These are phyloP conservation scores for Candida loeiensis DNA, from an alignment of 805 yeast genomes.

Conservation along the genomic window DNA sequence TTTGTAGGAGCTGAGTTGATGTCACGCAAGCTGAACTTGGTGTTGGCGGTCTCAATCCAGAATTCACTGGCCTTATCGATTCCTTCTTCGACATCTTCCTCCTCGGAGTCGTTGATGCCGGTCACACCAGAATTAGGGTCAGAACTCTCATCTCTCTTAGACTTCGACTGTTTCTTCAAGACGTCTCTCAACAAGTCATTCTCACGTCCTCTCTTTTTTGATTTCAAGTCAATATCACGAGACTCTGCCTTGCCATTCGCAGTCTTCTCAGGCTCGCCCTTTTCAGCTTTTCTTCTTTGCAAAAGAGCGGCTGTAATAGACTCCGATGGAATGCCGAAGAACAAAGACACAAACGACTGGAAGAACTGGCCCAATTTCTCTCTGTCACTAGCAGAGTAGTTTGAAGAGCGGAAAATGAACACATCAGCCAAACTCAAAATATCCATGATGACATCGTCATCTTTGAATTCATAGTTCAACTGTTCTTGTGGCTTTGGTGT, in stretches of 20 bases:
- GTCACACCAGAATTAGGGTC: conserved; percentile 28
- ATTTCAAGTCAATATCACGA: conserved; percentile 16
- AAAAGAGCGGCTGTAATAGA: conserved; percentile 41
- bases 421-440: conserved; percentile 63
- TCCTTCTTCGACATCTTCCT: conserved; percentile 28
- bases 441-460: conserved; percentile 69
- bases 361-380: conserved; percentile 71
- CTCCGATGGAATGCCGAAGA: conserved; percentile 59
- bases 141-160: conserved; percentile 31
- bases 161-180: conserved; percentile 48
- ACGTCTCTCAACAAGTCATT: conserved; percentile 59
- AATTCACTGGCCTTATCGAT: conserved; percentile 38
- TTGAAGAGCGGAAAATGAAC: conserved; percentile 66
- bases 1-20: conserved; percentile 22
- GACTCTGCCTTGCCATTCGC: conserved; percentile 15
- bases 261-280: conserved; percentile 11
- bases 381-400: conserved; percentile 77
- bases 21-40: conserved; percentile 27
- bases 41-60: conserved; percentile 38
- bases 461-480: conserved; percentile 60
- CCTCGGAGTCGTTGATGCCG: conserved; percentile 34
- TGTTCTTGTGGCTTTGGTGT: conserved; percentile 82
- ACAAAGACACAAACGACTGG: conserved; percentile 64
- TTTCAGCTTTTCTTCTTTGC: conserved; percentile 16
- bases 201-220: conserved; percentile 52